A percentile compares a stretch with the other conserved stretches of the same genome.
These are phyloP conservation scores for Hyphochytrium catenoides DNA, from an alignment of 352 stramenopile species.

Conservation along the genomic window DNA sequence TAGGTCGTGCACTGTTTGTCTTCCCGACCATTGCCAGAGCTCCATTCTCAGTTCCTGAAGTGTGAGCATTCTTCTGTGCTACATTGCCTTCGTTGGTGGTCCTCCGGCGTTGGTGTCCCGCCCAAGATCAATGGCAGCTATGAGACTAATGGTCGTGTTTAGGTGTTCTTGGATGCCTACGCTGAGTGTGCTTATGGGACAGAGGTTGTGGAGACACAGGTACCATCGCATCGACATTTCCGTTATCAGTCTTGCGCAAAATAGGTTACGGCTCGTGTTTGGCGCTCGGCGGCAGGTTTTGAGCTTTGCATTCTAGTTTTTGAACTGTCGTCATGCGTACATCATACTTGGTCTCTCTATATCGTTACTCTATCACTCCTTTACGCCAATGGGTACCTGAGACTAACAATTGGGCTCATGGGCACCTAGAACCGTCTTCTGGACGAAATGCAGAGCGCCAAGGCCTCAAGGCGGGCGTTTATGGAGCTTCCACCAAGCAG, in stretches of 20 bases:
- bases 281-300: conserved; percentile 1
- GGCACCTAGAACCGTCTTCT: conserved; percentile 8
- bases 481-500: neutral
- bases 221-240: neutral
- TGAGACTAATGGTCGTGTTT: conserved; percentile 14
- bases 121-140: neutral
- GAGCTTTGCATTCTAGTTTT: neutral
- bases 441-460: conserved; percentile 8
- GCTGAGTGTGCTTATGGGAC: conserved; percentile 31
- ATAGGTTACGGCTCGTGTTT: conserved; percentile 8
- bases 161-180: conserved; percentile 40
- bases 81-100: conserved; percentile 12
- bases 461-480: neutral
- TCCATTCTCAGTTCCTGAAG: conserved; percentile 24
- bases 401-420: conserved; percentile 8
- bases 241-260: neutral
- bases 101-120: neutral
- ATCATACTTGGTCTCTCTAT: conserved; percentile 6
- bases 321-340: conserved; percentile 1
- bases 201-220: conserved; percentile 45
- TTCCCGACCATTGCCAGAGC: conserved; percentile 19
- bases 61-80: conserved; percentile 23
- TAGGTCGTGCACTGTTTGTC: conserved; percentile 45
- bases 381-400: conserved; percentile 7
- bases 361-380: conserved; percentile 6